phyloP scores from a whole-genome alignment of 2,329 filamentous ascomycete genomes.

The Clonostachys byssicola region DNA sequence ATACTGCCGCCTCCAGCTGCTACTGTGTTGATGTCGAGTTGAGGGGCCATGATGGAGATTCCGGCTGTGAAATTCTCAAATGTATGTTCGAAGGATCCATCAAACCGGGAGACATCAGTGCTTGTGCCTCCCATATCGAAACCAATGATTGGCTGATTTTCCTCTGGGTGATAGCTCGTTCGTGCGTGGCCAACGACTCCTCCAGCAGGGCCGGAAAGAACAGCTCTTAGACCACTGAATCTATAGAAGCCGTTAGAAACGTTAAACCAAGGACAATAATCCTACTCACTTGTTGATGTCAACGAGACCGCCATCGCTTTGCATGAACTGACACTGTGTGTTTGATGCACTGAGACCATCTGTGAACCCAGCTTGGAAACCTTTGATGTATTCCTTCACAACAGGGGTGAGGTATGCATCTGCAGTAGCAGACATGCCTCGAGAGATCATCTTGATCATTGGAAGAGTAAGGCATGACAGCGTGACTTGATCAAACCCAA shows the following conservation, averaged over 20 bases:
- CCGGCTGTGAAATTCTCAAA: constrained; percentile 68
- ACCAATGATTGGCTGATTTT: constrained; percentile 55
- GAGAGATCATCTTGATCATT: constrained; percentile 62
- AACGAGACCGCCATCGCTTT: constrained; percentile 45
- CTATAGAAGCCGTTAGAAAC: constrained; percentile 18
- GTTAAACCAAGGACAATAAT: too few species aligned
- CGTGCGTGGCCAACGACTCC: constrained; percentile 68
- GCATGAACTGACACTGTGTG: constrained; percentile 70
- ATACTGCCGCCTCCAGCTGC: constrained; percentile 41
- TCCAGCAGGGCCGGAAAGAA: constrained; percentile 59
- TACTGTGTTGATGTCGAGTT: constrained; percentile 72
- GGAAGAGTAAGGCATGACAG: constrained; percentile 64
- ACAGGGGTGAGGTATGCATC: constrained; percentile 70
- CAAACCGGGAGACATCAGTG: constrained; percentile 67
- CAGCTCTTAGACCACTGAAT: constrained; percentile 61
- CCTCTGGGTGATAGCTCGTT: constrained; percentile 55
- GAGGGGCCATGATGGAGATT: constrained; percentile 65
- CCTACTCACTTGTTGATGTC: constrained; percentile 6
- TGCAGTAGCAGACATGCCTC: constrained; percentile 64
- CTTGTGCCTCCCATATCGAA: constrained; percentile 56
- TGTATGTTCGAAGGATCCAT: constrained; percentile 66
- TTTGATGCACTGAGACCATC: background rate
- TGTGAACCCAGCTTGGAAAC: constrained; percentile 43
- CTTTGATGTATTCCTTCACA: constrained; percentile 63
- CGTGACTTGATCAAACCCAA: constrained; percentile 69